Evolutionary conservation across 495 filamentous ascomycete species (phyloP).

Genomic region (Aspergillus sparsus): DNA sequence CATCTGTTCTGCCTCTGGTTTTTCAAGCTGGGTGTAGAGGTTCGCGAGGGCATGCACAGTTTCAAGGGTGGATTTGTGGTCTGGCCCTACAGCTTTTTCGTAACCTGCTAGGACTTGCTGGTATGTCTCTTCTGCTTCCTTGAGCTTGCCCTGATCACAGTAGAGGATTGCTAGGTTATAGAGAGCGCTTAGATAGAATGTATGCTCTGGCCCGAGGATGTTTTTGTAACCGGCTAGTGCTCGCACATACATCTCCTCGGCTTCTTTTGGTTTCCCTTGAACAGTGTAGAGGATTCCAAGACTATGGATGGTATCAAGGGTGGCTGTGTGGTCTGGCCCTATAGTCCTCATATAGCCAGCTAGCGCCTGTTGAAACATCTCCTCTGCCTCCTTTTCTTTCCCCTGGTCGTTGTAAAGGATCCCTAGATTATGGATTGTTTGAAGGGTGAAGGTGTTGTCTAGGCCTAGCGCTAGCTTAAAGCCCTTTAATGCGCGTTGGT

Average conservation of each 20-base stretch:
- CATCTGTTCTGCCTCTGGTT: not conserved
- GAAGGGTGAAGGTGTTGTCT: not conserved
- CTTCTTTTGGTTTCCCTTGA: not conserved
- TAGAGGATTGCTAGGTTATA: not conserved
- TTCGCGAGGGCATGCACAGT: not conserved
- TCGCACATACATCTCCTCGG: too few species aligned
- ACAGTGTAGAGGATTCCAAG: not conserved
- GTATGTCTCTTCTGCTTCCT: not conserved
- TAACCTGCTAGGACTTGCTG: not conserved
- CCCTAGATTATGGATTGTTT: not conserved
- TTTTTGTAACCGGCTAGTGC: too few species aligned
- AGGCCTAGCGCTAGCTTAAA: not conserved
- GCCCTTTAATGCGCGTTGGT: not conserved
- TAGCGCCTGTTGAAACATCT: not conserved
- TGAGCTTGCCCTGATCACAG: not conserved
- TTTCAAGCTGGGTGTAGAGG: not conserved
- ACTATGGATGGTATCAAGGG: not conserved
- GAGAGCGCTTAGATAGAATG: too few species aligned
- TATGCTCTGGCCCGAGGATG: too few species aligned
- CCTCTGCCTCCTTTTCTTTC: not conserved
- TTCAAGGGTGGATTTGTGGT: not conserved
- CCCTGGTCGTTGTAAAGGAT: not conserved
- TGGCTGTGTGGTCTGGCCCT: not conserved
- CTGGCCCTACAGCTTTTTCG: not conserved
- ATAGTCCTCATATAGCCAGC: not conserved